phyloP scores from a whole-genome alignment of 1,284 basidiomycete genomes.

The Leccinum solheimii region DNA sequence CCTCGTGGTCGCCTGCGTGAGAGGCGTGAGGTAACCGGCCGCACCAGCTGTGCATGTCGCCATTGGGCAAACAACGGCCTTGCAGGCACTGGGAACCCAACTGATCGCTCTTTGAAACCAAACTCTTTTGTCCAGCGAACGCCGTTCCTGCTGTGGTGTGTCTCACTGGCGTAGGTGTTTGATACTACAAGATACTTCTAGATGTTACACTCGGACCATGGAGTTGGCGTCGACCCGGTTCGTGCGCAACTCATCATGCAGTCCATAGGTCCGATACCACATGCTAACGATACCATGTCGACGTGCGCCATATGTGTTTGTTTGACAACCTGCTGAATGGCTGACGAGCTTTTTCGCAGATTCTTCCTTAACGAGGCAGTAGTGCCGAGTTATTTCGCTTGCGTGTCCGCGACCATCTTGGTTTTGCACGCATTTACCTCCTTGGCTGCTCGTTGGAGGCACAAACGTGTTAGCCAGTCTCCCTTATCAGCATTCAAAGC shows the following conservation, averaged over 20 bases:
- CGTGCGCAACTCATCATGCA: background rate
- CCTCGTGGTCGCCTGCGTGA: background rate
- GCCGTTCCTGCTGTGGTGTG: background rate
- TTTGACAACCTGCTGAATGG: background rate
- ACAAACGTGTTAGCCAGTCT: background rate
- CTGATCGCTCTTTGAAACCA: background rate
- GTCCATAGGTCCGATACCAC: background rate
- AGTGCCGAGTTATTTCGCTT: background rate
- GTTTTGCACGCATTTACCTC: background rate
- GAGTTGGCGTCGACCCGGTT: background rate
- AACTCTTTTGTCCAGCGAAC: background rate
- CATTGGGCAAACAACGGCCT: background rate
- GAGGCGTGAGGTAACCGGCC: background rate
- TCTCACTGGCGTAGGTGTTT: background rate
- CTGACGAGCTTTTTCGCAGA: background rate
- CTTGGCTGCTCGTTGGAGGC: background rate
- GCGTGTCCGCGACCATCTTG: background rate
- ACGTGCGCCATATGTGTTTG: background rate
- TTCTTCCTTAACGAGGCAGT: background rate
- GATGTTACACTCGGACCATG: background rate
- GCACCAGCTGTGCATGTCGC: background rate
- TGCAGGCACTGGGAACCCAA: background rate
- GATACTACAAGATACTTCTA: background rate
- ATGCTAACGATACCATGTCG: background rate
- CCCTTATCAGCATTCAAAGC: background rate